These are phyloP conservation scores for Copromyces sp. DNA, from an alignment of 495 filamentous ascomycete genomes.

Conservation along the genomic window DNA sequence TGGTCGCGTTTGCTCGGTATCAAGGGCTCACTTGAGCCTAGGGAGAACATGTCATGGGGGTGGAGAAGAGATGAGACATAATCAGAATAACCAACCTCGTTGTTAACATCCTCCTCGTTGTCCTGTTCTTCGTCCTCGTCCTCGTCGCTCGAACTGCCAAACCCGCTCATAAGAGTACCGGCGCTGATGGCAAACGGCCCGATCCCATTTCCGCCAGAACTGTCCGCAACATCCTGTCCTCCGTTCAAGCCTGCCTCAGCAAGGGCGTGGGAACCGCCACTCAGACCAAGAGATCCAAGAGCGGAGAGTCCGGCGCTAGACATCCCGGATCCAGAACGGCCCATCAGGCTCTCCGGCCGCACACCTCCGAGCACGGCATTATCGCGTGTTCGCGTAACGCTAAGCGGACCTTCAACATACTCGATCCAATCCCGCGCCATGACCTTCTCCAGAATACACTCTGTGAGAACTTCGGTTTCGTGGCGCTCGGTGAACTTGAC, in stretches of 20 bases:
- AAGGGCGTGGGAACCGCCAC: slow-evolving; percentile 55
- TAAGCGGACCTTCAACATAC: slow-evolving; percentile 89
- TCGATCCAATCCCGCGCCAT: slow-evolving; percentile 82
- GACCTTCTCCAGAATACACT: slow-evolving; percentile 76
- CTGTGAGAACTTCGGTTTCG: slow-evolving; percentile 75
- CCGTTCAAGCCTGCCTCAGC: slow-evolving; percentile 64
- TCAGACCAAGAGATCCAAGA: slow-evolving; percentile 36
- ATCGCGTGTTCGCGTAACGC: slow-evolving; percentile 89
- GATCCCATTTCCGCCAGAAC: slow-evolving; percentile 52
- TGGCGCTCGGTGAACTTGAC: slow-evolving; percentile 97
- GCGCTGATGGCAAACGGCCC: slow-evolving; percentile 58
- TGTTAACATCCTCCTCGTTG: slow-evolving; percentile 56
- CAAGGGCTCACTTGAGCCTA: slow-evolving; percentile 4
- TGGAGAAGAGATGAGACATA: slow-evolving; percentile 2
- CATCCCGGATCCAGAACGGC: slow-evolving; percentile 11
- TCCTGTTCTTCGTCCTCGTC: slow-evolving; percentile 94
- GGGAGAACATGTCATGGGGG: background rate
- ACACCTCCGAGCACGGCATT: slow-evolving; percentile 98
- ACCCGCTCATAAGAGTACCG: slow-evolving; percentile 76
- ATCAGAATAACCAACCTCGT: slow-evolving; percentile 35
- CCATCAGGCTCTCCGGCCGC: slow-evolving; percentile 54
- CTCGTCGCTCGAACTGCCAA: slow-evolving; percentile 89
- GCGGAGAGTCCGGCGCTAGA: slow-evolving; percentile 36
- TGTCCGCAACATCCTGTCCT: slow-evolving; percentile 64
- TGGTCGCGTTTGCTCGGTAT: slow-evolving; percentile 1